phyloP scores from a whole-genome alignment of 768 basidiomycete species.

The Pleurotus citrinopileatus region DNA sequence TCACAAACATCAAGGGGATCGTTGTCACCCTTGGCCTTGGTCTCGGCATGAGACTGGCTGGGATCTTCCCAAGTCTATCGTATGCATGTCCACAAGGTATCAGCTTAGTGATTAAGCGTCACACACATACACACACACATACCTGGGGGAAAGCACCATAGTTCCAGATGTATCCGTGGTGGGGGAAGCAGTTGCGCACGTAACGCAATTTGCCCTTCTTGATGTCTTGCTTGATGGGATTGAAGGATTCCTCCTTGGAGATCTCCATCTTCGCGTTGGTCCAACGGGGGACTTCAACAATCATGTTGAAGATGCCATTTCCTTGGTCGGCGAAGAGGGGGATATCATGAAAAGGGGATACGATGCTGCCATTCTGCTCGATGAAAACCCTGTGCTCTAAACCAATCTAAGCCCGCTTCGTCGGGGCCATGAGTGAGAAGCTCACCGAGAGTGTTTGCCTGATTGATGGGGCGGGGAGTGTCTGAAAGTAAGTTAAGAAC shows the following conservation, averaged over 20 bases:
- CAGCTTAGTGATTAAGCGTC: slow-evolving; percentile 1
- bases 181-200: slow-evolving; percentile 99
- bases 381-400: slow-evolving; percentile 93
- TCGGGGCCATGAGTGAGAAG: slow-evolving; percentile 14
- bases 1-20: slow-evolving; percentile 99
- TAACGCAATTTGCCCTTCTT: slow-evolving; percentile 95
- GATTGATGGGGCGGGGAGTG: slow-evolving; percentile 76
- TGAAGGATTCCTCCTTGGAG: slow-evolving; percentile 97
- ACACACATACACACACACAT: slow-evolving; percentile 27
- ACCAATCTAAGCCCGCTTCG: slow-evolving; percentile 19
- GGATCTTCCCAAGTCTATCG: slow-evolving; percentile 98
- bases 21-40: slow-evolving; percentile 98
- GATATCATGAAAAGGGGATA: slow-evolving; percentile 93
- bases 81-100: slow-evolving; percentile 10
- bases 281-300: slow-evolving; percentile 98
- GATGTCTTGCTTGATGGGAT: slow-evolving; percentile 99
- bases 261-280: slow-evolving; percentile 99
- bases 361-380: slow-evolving; percentile 82
- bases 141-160: slow-evolving; percentile 98
- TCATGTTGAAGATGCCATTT: slow-evolving; percentile 97
- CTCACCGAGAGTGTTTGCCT: slow-evolving; percentile 91
- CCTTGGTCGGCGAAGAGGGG: slow-evolving; percentile 96
- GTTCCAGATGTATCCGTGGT: slow-evolving; percentile 99
- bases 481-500: slow-evolving; percentile 36
- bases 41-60: slow-evolving; percentile 80